Evolutionary conservation across 495 filamentous ascomycete species (phyloP), one percentile per base, ranked within the genome.

Genomic region (Beverwykella pulmonaria): DNA sequence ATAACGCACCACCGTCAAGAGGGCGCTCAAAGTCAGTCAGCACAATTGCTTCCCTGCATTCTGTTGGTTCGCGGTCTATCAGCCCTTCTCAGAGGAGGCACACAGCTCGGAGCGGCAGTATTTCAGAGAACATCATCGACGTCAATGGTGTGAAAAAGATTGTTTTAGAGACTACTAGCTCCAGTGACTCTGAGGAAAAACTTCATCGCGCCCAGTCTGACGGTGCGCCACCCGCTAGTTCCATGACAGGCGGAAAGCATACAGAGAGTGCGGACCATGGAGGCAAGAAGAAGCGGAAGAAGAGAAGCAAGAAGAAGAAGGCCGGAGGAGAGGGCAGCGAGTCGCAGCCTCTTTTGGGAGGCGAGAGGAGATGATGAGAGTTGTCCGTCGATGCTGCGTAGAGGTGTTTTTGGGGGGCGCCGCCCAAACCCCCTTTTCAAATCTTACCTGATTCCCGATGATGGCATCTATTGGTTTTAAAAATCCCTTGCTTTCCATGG

Each of bases 71-170:
- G 27, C 50, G 20, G 10, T 50, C 57, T 1, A 25, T 29, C 23
- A 49, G 19, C 53, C 65, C 69, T n/a, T 19, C 68, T 7, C 62
- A 69, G 30, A 75, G 73, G 54, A 80, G 80, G 49, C 81, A 82
- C 12, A 80, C 83, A 36, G 89, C 90, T 0, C 85, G 91, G 36
- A 92, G 89, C 69, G 92, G 92, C 12, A 92, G 88, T 75, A 96
- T 97, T 48, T 47, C 44, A 48, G 53, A 57, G 53, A 57, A 57
- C 23, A 83, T 92, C 20, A 79, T 95, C 39, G 91, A 96, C 74
- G 81, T 89, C 12, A 88, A 89, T 48, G 92, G 92, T 1, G 83
- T 95, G 32, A 87, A 88, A 46, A 97, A 97, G 78, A 86, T 94
- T 12, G 86, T 97, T 10, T 83, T 97, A 12, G 89, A 93, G 68